Conservation (phyloP, 1,139 yeast genomes). For the Zygoascus sp. region DNA sequence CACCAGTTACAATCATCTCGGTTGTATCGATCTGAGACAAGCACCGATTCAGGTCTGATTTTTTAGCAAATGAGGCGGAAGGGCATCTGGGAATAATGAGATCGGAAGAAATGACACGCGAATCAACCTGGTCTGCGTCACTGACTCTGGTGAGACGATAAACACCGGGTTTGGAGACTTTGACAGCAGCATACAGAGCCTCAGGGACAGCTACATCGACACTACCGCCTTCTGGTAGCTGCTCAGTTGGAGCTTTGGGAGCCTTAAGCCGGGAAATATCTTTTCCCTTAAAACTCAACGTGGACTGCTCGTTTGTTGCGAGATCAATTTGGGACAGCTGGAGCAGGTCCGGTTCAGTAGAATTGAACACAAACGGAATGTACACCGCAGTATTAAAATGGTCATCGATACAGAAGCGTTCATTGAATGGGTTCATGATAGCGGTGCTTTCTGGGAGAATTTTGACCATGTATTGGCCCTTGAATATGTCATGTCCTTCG, state of each 20-base stretch:
- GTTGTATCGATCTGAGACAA: constrained; percentile 54
- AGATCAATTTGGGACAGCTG: constrained; percentile 63
- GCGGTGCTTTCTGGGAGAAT: constrained; percentile 92
- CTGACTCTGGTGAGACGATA: constrained; percentile 63
- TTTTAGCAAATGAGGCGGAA: constrained; percentile 44
- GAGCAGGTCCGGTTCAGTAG: constrained; percentile 67
- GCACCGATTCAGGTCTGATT: constrained; percentile 48
- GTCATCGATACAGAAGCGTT: constrained; percentile 57
- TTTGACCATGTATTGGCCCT: constrained; percentile 82
- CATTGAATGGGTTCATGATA: constrained; percentile 68
- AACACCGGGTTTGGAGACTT: constrained; percentile 53
- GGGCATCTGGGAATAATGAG: constrained; percentile 78
- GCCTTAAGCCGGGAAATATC: constrained; percentile 43
- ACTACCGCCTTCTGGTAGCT: constrained; percentile 28
- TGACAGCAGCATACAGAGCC: constrained; percentile 6
- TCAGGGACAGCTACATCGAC: constrained; percentile 52
- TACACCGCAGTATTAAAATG: constrained; percentile 31
- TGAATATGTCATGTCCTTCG: constrained; percentile 35
- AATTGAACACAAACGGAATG: constrained; percentile 76
- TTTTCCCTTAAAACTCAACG: constrained; percentile 52
- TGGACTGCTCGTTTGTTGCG: constrained; percentile 45
- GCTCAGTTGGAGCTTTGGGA: constrained; percentile 36
- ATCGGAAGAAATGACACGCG: constrained; percentile 61
- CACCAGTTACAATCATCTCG: constrained; percentile 60
- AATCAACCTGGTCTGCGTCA: constrained; percentile 59